phyloP scores from a whole-genome alignment of 257 asterid species.

The Lithospermum erythrorhizon region DNA sequence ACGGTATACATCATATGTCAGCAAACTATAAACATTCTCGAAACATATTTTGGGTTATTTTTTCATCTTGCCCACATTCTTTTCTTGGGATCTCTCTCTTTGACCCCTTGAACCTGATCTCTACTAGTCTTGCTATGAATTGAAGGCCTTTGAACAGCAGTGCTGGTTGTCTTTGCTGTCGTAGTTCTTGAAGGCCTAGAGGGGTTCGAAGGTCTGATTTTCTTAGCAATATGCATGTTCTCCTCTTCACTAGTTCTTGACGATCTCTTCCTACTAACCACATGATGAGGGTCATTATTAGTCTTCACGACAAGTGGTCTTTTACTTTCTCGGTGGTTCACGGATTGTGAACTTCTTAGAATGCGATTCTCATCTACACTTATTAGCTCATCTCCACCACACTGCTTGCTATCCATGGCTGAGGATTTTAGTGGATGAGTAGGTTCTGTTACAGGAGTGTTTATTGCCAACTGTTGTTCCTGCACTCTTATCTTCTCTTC shows the following conservation, averaged over 20 bases:
- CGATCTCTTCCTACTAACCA: constrained; percentile 40
- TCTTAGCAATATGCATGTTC: constrained; percentile 34
- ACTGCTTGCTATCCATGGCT: constrained; percentile 31
- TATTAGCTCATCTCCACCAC: constrained; percentile 25
- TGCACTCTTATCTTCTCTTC: constrained; percentile 61
- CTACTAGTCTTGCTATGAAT: constrained; percentile 41
- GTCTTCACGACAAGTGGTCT: constrained; percentile 33
- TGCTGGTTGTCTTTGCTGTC: constrained; percentile 27
- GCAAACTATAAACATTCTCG: too few relatives aligned
- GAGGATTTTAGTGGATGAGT: constrained; percentile 26
- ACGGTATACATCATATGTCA: too few relatives aligned
- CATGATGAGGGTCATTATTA: constrained; percentile 23
- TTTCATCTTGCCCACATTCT: constrained; percentile 71
- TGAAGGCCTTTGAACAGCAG: constrained; percentile 32
- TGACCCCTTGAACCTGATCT: constrained; percentile 51
- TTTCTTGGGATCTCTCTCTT: constrained; percentile 76
- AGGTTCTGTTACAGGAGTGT: constrained; percentile 17
- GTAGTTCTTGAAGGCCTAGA: constrained; percentile 37
- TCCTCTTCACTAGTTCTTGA: constrained; percentile 54
- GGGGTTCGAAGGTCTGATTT: constrained; percentile 58
- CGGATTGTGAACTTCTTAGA: constrained; percentile 41
- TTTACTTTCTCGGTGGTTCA: constrained; percentile 32
- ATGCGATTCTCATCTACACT: constrained; percentile 46
- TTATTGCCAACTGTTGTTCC: constrained; percentile 38
- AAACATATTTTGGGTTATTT: neutral